A percentile compares a stretch with the other conserved stretches of the same genome.
Conservation (phyloP, 441 rosid genomes). For the Euphorbia corollata region DNA sequence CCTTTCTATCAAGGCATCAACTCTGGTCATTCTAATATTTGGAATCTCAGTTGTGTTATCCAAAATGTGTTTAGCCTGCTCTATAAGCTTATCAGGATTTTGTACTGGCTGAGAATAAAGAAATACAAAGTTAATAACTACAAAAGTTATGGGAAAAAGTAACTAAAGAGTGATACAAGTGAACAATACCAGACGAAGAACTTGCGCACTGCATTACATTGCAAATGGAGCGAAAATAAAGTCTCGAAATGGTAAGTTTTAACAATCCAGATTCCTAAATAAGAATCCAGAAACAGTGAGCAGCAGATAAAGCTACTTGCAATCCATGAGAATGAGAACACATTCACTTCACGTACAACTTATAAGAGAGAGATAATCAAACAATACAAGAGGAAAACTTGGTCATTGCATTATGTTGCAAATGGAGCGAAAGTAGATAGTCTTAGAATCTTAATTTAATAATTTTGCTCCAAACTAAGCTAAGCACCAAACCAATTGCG, state of each 20-base stretch:
- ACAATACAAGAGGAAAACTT: too few species aligned
- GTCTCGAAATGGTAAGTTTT: background rate
- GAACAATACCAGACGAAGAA: background rate
- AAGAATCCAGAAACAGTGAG: background rate
- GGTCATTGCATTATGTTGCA: too few species aligned
- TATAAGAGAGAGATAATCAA: too few species aligned
- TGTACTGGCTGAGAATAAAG: constrained; percentile 41
- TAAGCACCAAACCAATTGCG: too few species aligned
- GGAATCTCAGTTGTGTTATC: constrained; percentile 25
- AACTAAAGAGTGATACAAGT: background rate
- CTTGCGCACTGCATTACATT: background rate
- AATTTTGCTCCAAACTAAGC: too few species aligned
- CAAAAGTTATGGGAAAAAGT: background rate
- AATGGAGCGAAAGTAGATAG: too few species aligned
- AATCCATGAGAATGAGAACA: background rate
- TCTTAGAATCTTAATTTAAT: too few species aligned
- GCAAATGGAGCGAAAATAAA: background rate
- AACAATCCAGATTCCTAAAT: background rate
- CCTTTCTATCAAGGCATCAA: constrained; percentile 14
- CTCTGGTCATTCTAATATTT: constrained; percentile 20
- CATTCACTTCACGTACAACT: background rate
- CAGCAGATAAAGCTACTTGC: background rate
- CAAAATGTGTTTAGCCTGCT: constrained; percentile 40
- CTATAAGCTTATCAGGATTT: constrained; percentile 37
- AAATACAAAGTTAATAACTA: background rate